phyloP scores from a whole-genome alignment of 495 filamentous ascomycete genomes.

The Choiromyces venosus region DNA sequence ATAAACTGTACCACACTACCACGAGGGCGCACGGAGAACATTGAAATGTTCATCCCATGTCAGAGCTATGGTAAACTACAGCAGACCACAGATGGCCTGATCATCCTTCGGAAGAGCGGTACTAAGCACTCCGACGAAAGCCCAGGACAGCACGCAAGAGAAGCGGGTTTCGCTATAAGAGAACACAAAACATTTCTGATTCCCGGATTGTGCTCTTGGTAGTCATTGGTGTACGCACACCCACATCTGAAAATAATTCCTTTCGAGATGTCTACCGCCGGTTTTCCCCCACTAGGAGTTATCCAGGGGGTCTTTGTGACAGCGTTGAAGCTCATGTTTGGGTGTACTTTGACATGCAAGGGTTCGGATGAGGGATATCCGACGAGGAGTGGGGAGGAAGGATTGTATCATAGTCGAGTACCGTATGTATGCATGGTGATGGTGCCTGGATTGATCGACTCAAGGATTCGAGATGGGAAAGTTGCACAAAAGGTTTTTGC shows the following conservation, averaged over 20 bases:
- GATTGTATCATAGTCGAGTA: too few species aligned
- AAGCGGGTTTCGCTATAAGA: not conserved
- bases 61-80: too few species aligned
- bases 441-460: not conserved
- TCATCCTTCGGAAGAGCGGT: not conserved
- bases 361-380: not conserved
- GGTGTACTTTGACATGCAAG: not conserved
- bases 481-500: slow-evolving; percentile 10
- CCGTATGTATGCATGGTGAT: not conserved
- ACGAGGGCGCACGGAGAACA: not conserved
- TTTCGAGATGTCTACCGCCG: not conserved
- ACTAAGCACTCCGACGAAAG: not conserved
- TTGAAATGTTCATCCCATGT: not conserved
- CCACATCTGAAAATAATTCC: not conserved
- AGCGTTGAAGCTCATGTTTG: not conserved
- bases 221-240: not conserved
- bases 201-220: not conserved
- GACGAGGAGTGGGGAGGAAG: not conserved
- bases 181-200: not conserved
- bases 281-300: not conserved
- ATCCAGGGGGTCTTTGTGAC: not conserved
- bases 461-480: slow-evolving; percentile 7
- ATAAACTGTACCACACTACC: not conserved
- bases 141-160: not conserved
- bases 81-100: not conserved